Base-by-base conservation (phyloP, 805 yeast genomes). In the Schizosaccharomyces japonicus region DNA sequence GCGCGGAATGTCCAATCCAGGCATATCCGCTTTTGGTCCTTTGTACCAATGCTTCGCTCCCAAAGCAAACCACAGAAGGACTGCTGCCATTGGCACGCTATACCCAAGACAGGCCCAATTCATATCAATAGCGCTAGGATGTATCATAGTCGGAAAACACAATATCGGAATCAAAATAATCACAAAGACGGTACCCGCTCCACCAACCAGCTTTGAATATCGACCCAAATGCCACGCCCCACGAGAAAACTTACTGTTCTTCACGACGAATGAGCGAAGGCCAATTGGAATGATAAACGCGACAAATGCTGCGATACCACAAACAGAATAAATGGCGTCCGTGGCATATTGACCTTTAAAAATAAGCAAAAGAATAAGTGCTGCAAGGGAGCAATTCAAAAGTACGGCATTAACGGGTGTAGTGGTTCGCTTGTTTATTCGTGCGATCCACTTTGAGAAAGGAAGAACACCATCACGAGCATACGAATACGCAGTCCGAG, bases 381-480 rank as follows among this genome's bases (percentile, higher is more conserved):
- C 71, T 30, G 78, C 78, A 46, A 76, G 52, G 30, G 68, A 52
- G 55, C 68, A 65, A 60, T 75, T 73, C 53, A 71, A 59, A 72
- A 76, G 69, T 28, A 73, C 77, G 21, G 54, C 44, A 27, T 47
- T 44, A 17, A 34, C 40, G 17, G 40, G 40, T 7, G 40, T 34
- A 8, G 8, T 17, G 19, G 40, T n/a, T n/a, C n/a, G n/a, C n/a
- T n/a, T 59, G 60, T 71, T 68, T 47, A 78, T 79, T 23, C 55
- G 55, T 52, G 66, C 63, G 72, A 72, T 71, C 50, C 54, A 52
- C 19, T 56, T 61, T n/a, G 79, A 72, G 19, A 67, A 61, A 15
- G 83, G 83, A 61, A 76, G 72, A 54, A 76, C 66, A 10, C 75
- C 74, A 58, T 76, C 83, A 57, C 82, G 68, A 1, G 81, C 69